phyloP scores from a whole-genome alignment of 768 basidiomycete genomes.

The Tulasnella sp. region DNA sequence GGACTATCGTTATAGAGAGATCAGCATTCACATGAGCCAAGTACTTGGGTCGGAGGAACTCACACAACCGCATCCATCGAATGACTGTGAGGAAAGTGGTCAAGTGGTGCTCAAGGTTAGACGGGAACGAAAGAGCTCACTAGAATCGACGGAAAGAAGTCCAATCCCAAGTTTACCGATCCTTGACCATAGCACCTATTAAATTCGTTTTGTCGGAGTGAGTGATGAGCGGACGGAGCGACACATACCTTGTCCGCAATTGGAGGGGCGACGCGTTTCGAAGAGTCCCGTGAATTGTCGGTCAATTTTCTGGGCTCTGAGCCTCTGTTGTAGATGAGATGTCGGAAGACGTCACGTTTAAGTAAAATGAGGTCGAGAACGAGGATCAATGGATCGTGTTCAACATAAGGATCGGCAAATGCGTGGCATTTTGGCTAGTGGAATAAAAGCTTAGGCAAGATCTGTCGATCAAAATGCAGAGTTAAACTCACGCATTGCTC shows the following conservation, averaged over 20 bases:
- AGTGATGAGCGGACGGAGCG: no score
- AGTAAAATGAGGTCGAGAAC: conserved; percentile 77
- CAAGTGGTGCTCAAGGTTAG: neutral
- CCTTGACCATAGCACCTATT: neutral
- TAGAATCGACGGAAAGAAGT: neutral
- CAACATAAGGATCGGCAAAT: conserved; percentile 85
- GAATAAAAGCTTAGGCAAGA: neutral
- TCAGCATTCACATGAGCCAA: neutral
- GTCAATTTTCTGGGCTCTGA: conserved; percentile 52
- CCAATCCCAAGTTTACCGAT: neutral
- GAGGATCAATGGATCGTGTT: conserved; percentile 70
- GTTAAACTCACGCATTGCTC: conserved; percentile 70
- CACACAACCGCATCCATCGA: neutral
- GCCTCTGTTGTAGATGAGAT: conserved; percentile 77
- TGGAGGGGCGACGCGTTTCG: neutral
- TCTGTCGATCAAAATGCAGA: neutral
- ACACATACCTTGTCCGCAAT: neutral
- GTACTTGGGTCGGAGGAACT: neutral
- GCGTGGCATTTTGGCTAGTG: conserved; percentile 39
- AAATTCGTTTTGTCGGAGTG: neutral
- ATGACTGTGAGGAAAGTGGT: neutral
- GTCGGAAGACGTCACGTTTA: conserved; percentile 76
- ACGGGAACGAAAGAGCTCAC: neutral
- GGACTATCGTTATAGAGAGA: neutral
- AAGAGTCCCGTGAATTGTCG: neutral